phyloP scores from a whole-genome alignment of 1,284 basidiomycete genomes.

The Peniophora sp. region DNA sequence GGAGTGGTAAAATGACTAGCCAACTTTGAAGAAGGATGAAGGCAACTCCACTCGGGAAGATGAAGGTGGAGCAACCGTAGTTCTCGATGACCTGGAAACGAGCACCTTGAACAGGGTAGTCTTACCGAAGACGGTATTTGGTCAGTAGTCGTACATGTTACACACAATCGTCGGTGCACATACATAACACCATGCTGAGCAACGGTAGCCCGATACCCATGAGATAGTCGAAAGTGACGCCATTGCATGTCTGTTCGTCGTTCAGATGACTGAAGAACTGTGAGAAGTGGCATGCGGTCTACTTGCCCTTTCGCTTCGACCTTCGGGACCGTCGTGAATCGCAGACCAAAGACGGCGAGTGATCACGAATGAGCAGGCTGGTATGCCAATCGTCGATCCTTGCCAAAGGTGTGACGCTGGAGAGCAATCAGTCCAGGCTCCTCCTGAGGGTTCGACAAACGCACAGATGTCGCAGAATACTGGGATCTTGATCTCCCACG shows the following conservation, averaged over 20 bases:
- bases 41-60: neutral
- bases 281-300: too few relatives aligned
- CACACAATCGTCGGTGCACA: too few relatives aligned
- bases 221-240: too few relatives aligned
- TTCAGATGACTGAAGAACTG: too few relatives aligned
- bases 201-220: too few relatives aligned
- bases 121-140: neutral
- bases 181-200: too few relatives aligned
- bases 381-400: neutral
- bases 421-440: neutral
- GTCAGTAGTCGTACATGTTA: too few relatives aligned
- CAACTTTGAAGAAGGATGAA: neutral
- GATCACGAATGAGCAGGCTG: neutral
- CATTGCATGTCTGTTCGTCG: too few relatives aligned
- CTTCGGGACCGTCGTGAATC: neutral
- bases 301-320: too few relatives aligned
- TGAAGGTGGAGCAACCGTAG: neutral
- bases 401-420: neutral
- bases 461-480: neutral
- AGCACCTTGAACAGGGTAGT: neutral
- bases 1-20: neutral
- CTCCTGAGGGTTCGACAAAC: neutral
- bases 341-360: neutral
- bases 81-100: neutral
- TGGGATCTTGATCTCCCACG: neutral